Base-by-base conservation (phyloP, 1,284 basidiomycete species). In the Farysia itapuensis region DNA sequence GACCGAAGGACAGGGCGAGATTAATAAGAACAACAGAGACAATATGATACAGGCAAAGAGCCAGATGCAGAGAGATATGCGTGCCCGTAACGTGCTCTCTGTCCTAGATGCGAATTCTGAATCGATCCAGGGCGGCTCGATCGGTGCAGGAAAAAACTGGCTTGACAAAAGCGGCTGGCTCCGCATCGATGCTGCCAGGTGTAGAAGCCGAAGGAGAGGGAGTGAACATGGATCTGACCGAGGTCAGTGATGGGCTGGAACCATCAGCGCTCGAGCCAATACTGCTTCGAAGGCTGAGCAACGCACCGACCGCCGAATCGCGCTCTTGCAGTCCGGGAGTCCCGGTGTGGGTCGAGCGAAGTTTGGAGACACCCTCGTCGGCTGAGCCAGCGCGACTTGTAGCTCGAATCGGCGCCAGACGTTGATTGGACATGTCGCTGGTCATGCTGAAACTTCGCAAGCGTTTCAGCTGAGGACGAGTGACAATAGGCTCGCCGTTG, bases 401-500 rank as follows among this genome's bases (percentile, higher is more conserved):
- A 0, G 44, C 36, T 4, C 58, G 48, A 15, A 56, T 43, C 5
- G 52, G 48, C 7, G 58, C 52, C 15, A 48, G 26, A 4, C 44
- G 32, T 19, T 56, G 52, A 6, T 44, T 32, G 3, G 39, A 42
- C 8, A 30, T 38, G 23, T 33, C 35, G 21, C 39, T 32, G 36
- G 31, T 50, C 52, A 51, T 43, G 48, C 58, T 61, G 23, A 48
- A 61, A 28, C 58, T 61, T 13, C 58, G 47, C 43, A 56, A 22
- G 15, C 58, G 58, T 38, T 61, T 47, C 25, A 56, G 32, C 2
- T 44, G 46, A 4, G 58, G 52, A 7, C 58, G 48, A 6, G 21
- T 19, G 32, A 24, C 26, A 15, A 29, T 39, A 11, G 39, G n/a
- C 18, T 42, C 20, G 3, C 26, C 38, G 15, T 48, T 41, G 7